Evolutionary conservation across 2,329 filamentous ascomycete species (phyloP).

Genomic region (Aureobasidium sp.): DNA sequence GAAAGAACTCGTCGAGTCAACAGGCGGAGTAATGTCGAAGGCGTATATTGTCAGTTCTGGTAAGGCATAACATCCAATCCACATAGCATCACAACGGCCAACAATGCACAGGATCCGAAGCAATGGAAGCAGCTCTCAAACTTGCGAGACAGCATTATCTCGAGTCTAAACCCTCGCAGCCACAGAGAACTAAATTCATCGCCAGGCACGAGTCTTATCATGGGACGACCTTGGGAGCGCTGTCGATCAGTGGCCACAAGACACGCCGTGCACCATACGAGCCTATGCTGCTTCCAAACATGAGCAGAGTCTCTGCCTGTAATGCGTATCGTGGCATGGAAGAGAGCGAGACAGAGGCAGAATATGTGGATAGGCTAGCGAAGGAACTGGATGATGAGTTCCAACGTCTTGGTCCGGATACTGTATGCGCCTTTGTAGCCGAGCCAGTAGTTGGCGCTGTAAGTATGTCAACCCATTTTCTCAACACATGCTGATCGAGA

Average conservation of each 20-base stretch:
- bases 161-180: conserved; percentile 47
- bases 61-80: conserved; percentile 23
- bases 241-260: conserved; percentile 57
- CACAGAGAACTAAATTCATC: conserved; percentile 54
- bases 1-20: conserved; percentile 43
- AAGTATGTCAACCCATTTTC: conserved; percentile 26
- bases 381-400: conserved; percentile 63
- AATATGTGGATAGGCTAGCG: conserved; percentile 55
- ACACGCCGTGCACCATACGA: conserved; percentile 56
- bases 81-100: neutral
- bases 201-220: conserved; percentile 61
- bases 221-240: conserved; percentile 60
- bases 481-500: neutral
- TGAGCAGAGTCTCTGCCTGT: conserved; percentile 59
- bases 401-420: conserved; percentile 53
- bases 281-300: conserved; percentile 48
- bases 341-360: conserved; percentile 46
- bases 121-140: conserved; percentile 62
- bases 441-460: conserved; percentile 67
- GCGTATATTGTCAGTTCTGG: conserved; percentile 54
- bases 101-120: conserved; percentile 40
- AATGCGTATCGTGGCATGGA: conserved; percentile 55
- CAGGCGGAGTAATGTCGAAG: conserved; percentile 46
- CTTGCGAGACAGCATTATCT: conserved; percentile 59
- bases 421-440: conserved; percentile 63